Evolutionary conservation across 768 basidiomycete genomes (phyloP).

Genomic region (Lentinula aciculospora): DNA sequence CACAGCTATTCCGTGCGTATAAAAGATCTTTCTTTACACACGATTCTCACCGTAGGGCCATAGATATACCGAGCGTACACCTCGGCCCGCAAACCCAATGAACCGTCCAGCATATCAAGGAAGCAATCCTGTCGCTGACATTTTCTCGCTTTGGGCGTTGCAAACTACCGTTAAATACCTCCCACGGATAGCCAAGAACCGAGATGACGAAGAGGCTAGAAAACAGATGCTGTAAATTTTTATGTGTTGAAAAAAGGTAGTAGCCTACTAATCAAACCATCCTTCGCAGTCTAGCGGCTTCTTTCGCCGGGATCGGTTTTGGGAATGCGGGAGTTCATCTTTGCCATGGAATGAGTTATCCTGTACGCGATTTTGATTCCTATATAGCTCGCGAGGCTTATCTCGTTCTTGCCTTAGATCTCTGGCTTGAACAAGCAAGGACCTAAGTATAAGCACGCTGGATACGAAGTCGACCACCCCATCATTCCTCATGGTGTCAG

Average conservation of each 20-base stretch:
- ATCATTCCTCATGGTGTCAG: conserved; percentile 93
- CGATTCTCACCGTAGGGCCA: not conserved
- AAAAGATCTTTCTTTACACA: conserved; percentile 14
- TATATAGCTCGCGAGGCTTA: not conserved
- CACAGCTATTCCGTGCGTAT: conserved; percentile 81
- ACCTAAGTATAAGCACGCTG: conserved; percentile 87
- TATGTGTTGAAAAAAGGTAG: not conserved
- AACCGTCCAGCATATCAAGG: conserved; percentile 91
- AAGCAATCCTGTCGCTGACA: conserved; percentile 90
- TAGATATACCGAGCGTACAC: conserved; percentile 87
- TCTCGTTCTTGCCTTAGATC: conserved; percentile 43
- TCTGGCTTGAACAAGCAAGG: conserved; percentile 94
- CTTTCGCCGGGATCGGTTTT: conserved; percentile 94
- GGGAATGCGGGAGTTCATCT: conserved; percentile 91
- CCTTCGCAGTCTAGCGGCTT: conserved; percentile 68
- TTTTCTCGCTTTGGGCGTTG: conserved; percentile 94
- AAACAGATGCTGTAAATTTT: conserved; percentile 79
- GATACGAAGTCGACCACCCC: conserved; percentile 78
- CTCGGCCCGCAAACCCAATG: conserved; percentile 87
- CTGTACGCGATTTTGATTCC: conserved; percentile 39
- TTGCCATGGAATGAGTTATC: conserved; percentile 87
- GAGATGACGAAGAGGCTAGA: conserved; percentile 76
- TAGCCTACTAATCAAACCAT: conserved; percentile 1
- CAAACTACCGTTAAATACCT: conserved; percentile 84
- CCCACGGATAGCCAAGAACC: conserved; percentile 78